Base-by-base conservation (phyloP, 768 basidiomycete genomes). In the Tephrocybe rancida region DNA sequence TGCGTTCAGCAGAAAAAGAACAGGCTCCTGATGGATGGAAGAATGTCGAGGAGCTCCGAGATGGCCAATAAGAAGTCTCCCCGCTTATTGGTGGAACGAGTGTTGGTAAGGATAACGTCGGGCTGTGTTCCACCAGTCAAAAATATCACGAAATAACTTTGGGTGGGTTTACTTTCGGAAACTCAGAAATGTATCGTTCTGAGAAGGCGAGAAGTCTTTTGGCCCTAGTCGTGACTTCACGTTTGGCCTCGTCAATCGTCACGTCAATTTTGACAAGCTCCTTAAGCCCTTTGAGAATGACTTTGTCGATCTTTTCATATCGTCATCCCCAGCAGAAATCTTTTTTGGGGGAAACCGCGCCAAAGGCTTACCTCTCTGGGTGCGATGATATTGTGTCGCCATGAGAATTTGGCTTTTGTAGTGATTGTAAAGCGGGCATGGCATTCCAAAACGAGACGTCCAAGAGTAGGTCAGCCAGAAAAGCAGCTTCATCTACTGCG, bases 1-100 rank as follows among this genome's bases (percentile, higher is more conserved):
- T 30, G 29, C n/a, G n/a, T 30, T 13, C 13, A 30, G 29, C 29
- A 30, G 5, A 13, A 30, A 30, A 30, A 30, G 29, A 30, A 6
- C 5, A 13, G 13, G 5, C 13, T 30, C 13, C 29, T n/a, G n/a
- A n/a, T n/a, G n/a, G n/a, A n/a, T n/a, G n/a, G n/a, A n/a, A n/a
- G n/a, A 37, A 96, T 80, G 52, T 94, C 95, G 56, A 92, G 81
- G 4, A 97, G 70, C 25, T 86, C 75, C 5, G 82, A 74, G 44
- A 99, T 85, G 0, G 92, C 89, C 0, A 97, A 77, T 9, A 81
- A 71, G 1, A 86, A 80, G 1, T 72, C 70, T 22, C 77, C 68
- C 38, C 76, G 76, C 14, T 77, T 71, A 1, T 74, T 69, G 0
- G 62, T 61, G 14, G 86, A 75, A 8, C 90, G 81, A 1, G 85